Evolutionary conservation across 2,329 filamentous ascomycete genomes (phyloP), one percentile per base, ranked within the genome.

Genomic region (Davidsoniella virescens): DNA sequence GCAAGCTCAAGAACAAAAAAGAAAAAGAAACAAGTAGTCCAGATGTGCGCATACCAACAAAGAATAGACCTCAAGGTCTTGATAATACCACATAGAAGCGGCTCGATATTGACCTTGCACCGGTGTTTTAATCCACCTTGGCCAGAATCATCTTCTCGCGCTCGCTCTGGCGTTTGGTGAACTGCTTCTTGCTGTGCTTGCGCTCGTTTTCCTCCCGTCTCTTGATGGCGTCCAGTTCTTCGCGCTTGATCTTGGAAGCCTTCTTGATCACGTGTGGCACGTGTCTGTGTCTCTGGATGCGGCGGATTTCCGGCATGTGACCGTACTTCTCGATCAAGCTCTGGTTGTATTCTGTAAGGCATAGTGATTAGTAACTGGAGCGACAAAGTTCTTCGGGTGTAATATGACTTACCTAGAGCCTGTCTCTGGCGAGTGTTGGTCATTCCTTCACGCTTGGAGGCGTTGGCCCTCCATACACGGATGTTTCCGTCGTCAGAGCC

Each of bases 301-400:
- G 78, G 59, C 80, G 78, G 57, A 98, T 84, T 67, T 98, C 90
- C 46, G 92, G 92, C 88, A 98, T 95, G 65, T 98, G 92, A 55
- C 80, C 76, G 67, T 87, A 98, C 56, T 88, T 73, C 59, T 86
- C 73, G 59, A 86, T 78, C 53, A 98, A 70, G 9, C 88, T 82
- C 50, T 85, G 78, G 61, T 94, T 90, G 64, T 96, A 96, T 65
- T 96, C 88, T 52, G 51, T 7, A 48, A 38, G 38, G 25, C 9
- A 16, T 16, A 12, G 29, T 49, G 38, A 33, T 42, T 44, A 52
- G 33, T 38, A 23, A 39, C 18, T 17, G 29, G 29, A 18, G 4
- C 16, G 18, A 3, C 10, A 8, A 14, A 16, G 8, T 33, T 12
- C 10, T 2, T 33, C 20, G 4, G 20, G 5, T 5, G 20, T 17